A percentile compares a stretch with the other conserved stretches of the same genome.
phyloP scores from a whole-genome alignment of 805 yeast species.

The Naumovozyma castellii region DNA sequence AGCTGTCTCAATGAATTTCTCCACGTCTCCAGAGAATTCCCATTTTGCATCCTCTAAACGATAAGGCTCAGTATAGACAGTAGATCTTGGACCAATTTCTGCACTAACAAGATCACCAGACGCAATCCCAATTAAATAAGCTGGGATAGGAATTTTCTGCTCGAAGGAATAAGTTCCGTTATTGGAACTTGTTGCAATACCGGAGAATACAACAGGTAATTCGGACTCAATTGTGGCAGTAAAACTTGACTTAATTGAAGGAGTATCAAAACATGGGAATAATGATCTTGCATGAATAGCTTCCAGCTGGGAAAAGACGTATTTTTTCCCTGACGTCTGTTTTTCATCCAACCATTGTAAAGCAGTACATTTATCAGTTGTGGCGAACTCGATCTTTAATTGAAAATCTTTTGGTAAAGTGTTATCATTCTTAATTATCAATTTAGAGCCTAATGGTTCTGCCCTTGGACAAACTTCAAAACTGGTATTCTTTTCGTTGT shows the following conservation, averaged over 20 bases:
- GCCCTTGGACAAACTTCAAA: slow-evolving; percentile 32
- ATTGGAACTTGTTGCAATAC: slow-evolving; percentile 32
- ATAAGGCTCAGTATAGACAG: slow-evolving; percentile 69
- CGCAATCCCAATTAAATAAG: slow-evolving; percentile 76
- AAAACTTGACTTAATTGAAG: slow-evolving; percentile 65
- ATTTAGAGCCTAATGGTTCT: slow-evolving; percentile 54
- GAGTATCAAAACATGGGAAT: slow-evolving; percentile 88
- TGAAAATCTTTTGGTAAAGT: slow-evolving; percentile 8
- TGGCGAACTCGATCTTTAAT: slow-evolving; percentile 45
- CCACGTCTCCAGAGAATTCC: slow-evolving; percentile 77
- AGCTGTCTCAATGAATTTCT: slow-evolving; percentile 67
- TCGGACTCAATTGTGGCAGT: slow-evolving; percentile 51
- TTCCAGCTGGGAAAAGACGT: slow-evolving; percentile 80
- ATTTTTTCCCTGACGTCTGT: slow-evolving; percentile 62
- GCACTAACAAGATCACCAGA: slow-evolving; percentile 66
- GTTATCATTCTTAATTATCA: slow-evolving; percentile 29
- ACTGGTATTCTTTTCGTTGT: slow-evolving; percentile 28
- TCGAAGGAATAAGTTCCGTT: slow-evolving; percentile 39
- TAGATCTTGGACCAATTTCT: slow-evolving; percentile 77
- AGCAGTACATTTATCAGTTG: slow-evolving; percentile 73
- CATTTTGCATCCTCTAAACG: slow-evolving; percentile 57
- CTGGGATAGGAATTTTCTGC: slow-evolving; percentile 79
- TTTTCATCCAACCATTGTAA: slow-evolving; percentile 73
- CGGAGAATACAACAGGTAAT: slow-evolving; percentile 66
- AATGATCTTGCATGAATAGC: slow-evolving; percentile 84